Base-by-base conservation (phyloP, 2,329 filamentous ascomycete species). In the Apiospora sp. region DNA sequence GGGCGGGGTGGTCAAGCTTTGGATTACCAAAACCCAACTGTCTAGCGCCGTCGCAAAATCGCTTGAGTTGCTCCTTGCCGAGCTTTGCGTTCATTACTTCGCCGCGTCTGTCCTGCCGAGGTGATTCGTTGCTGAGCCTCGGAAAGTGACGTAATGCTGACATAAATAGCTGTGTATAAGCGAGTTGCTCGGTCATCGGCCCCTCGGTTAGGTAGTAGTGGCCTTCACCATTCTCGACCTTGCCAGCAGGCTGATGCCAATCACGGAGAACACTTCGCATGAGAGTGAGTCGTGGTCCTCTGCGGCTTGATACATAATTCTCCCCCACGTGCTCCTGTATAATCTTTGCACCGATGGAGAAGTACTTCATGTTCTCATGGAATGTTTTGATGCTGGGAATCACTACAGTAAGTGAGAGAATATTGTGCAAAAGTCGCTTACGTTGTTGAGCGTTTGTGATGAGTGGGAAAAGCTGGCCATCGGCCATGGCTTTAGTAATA, bases 341-440 rank as follows among this genome's bases (percentile, higher is more conserved):
- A 51, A 75, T 74, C 70, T 72, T 75, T 24, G 70, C 73, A 51
- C 43, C 70, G 19, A 75, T 70, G 46, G 69, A 51, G 69, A 75
- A 64, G 44, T 75, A 75, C 71, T 75, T 68, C 46, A 75, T 75
- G 51, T 75, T 75, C 68, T 75, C 72, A 54, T 75, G 68, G 64
- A 75, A 70, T 30, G 72, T 75, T 48, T 73, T 70, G 71, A 75
- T 73, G 67, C 73, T 75, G n/a, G 70, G 73, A 70, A 75, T 74
- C 49, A 75, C 69, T 14, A 72, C 64, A 43, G 73, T 49, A 46
- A 74, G 41, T 67, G 69, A 71, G 49, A 75, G 73, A 71, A 75
- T 34, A 30, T 74, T 74, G n/a, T 67, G 61, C 71, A 41, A 67
- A 37, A 75, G 48, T 22, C 72, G 72, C 34, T 70, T 54, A 67